phyloP scores from a whole-genome alignment of 2,329 filamentous ascomycete species.

The Phaeosphaeria sp. region DNA sequence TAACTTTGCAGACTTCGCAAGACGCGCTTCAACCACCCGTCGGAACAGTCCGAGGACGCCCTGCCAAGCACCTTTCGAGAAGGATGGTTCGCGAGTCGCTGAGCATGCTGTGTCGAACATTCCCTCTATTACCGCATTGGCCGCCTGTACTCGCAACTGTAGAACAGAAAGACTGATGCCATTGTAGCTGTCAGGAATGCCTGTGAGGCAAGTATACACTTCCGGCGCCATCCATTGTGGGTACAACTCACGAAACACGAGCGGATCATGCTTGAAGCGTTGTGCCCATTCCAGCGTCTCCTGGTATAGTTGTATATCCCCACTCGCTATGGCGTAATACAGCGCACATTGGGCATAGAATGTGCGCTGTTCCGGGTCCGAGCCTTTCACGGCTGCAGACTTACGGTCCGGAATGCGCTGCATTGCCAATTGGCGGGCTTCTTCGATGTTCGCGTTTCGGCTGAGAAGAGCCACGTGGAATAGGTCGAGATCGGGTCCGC shows the following conservation, averaged over 20 bases:
- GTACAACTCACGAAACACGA: conserved; percentile 8
- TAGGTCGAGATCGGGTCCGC: conserved; percentile 18
- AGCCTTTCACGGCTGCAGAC: conserved; percentile 18
- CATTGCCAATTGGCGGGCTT: background rate
- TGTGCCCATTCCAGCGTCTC: conserved; percentile 46
- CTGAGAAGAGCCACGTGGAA: background rate
- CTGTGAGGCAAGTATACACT: conserved; percentile 19
- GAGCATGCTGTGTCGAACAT: conserved; percentile 39
- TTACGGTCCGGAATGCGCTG: background rate
- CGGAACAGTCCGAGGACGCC: conserved; percentile 29
- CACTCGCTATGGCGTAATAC: conserved; percentile 41
- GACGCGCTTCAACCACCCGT: conserved; percentile 19
- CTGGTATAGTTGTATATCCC: conserved; percentile 36
- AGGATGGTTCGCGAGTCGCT: conserved; percentile 44
- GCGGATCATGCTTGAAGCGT: conserved; percentile 47
- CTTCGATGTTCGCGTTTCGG: background rate
- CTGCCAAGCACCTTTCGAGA: conserved; percentile 32
- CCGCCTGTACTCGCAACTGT: conserved; percentile 23
- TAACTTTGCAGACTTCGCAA: conserved; percentile 11
- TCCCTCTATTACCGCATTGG: conserved; percentile 34
- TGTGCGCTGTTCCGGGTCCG: conserved; percentile 38
- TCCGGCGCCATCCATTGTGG: conserved; percentile 1
- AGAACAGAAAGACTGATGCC: conserved; percentile 9
- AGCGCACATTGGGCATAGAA: conserved; percentile 36
- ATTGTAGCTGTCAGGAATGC: conserved; percentile 9